These are phyloP conservation scores for Pisolithus thermaeus DNA, from an alignment of 1,284 basidiomycete genomes.

Conservation along the genomic window DNA sequence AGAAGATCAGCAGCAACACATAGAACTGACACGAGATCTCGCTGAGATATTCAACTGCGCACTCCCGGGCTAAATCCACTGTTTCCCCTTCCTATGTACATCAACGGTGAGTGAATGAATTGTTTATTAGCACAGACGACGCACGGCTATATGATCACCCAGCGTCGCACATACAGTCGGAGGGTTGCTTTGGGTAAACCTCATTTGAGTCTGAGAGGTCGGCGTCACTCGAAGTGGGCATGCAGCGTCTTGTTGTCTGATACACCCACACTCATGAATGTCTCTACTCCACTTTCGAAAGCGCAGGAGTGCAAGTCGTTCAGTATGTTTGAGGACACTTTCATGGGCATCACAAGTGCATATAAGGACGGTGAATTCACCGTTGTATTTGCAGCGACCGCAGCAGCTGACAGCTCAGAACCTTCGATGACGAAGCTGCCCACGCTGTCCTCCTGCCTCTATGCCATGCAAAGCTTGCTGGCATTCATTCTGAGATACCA, in stretches of 20 bases:
- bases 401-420: conserved; percentile 40
- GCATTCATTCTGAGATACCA: conserved; percentile 64
- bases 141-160: too few species aligned
- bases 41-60: conserved; percentile 80
- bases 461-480: conserved; percentile 49
- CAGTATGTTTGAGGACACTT: conserved; percentile 58
- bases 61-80: conserved; percentile 39
- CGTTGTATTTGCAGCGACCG: background rate
- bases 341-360: conserved; percentile 56
- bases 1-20: conserved; percentile 92
- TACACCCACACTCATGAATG: background rate
- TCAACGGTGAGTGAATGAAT: conserved; percentile 58
- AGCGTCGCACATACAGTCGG: too few species aligned
- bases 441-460: conserved; percentile 53
- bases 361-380: conserved; percentile 60
- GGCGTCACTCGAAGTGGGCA: too few species aligned
- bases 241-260: background rate
- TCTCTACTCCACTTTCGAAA: conserved; percentile 26
- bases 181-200: too few species aligned
- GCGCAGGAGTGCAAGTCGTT: conserved; percentile 59
- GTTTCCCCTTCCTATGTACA: conserved; percentile 70
- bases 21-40: conserved; percentile 83
- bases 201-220: too few species aligned
- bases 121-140: background rate
- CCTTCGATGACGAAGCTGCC: conserved; percentile 38